Evolutionary conservation across 2,329 filamentous ascomycete species (phyloP).

Genomic region (Alternaria sp.): DNA sequence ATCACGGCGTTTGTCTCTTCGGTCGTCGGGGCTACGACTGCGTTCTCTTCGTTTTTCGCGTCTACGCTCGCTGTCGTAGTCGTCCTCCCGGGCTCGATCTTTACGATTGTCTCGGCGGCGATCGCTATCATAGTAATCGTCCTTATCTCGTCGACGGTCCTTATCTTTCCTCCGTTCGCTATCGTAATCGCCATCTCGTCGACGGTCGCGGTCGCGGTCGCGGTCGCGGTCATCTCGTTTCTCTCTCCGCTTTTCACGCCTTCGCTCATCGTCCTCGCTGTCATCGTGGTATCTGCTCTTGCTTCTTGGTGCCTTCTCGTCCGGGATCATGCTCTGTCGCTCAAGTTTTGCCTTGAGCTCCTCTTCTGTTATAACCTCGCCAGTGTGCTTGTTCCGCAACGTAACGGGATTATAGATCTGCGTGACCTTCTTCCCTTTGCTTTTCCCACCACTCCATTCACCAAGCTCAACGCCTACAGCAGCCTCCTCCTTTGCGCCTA

Average conservation of each 20-base stretch:
- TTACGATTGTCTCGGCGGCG: slow-evolving; percentile 28
- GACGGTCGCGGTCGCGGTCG: slow-evolving; percentile 9
- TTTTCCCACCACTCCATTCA: slow-evolving; percentile 67
- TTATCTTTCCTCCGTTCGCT: slow-evolving; percentile 26
- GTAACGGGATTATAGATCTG: slow-evolving; percentile 69
- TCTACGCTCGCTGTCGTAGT: slow-evolving; percentile 23
- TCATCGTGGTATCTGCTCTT: slow-evolving; percentile 25
- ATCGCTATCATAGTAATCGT: slow-evolving; percentile 31
- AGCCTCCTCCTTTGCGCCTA: slow-evolving; percentile 83
- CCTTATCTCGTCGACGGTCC: slow-evolving; percentile 28
- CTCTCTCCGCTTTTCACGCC: slow-evolving; percentile 28
- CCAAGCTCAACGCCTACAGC: slow-evolving; percentile 73
- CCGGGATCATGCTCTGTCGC: slow-evolving; percentile 55
- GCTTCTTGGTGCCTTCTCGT: slow-evolving; percentile 43
- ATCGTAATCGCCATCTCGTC: slow-evolving; percentile 33
- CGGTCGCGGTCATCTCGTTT: slow-evolving; percentile 22
- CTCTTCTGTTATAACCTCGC: slow-evolving; percentile 69
- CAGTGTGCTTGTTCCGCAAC: slow-evolving; percentile 68
- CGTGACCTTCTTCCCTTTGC: slow-evolving; percentile 55
- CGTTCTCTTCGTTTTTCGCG: slow-evolving; percentile 26
- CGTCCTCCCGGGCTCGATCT: slow-evolving; percentile 25
- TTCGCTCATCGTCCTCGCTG: slow-evolving; percentile 26
- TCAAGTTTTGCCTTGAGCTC: slow-evolving; percentile 64
- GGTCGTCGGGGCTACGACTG: slow-evolving; percentile 41
- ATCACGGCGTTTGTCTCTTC: slow-evolving; percentile 27